phyloP scores from a whole-genome alignment of 208 protist genomes.

The Novymonas esmeraldas region DNA sequence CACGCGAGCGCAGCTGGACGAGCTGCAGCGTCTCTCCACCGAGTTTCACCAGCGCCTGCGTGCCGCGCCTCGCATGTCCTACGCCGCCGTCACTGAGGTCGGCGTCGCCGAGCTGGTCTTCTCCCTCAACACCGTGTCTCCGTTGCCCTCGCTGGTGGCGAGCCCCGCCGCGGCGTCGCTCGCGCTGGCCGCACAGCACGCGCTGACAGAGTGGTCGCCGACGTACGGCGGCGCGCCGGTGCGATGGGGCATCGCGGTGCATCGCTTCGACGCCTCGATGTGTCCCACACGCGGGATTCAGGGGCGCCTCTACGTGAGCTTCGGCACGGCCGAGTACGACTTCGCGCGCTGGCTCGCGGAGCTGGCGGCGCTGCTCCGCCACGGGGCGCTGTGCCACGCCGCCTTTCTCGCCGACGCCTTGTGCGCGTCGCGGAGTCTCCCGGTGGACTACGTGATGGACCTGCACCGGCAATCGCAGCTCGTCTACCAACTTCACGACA shows the following conservation, averaged over 20 bases:
- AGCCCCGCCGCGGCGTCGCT: conserved; percentile 16
- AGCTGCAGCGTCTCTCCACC: conserved; percentile 15
- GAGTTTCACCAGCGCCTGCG: conserved; percentile 26
- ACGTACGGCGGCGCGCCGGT: conserved; percentile 3
- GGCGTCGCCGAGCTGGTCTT: conserved; percentile 27
- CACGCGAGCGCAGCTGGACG: conserved; percentile 5
- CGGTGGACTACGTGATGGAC: conserved; percentile 36
- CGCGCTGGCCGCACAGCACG: conserved; percentile 13
- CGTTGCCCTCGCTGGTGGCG: conserved; percentile 24
- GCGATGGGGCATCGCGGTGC: conserved; percentile 27
- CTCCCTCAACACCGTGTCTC: conserved; percentile 25
- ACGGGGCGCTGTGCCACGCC: conserved; percentile 27
- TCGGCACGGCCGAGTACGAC: conserved; percentile 22
- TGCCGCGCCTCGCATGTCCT: conserved; percentile 1
- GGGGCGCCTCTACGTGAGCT: conserved; percentile 24
- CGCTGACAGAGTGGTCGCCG: conserved; percentile 19
- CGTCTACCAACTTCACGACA: conserved; percentile 31
- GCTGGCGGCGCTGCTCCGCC: conserved; percentile 19
- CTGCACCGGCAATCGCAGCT: conserved; percentile 11
- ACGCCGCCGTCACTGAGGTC: conserved; percentile 22
- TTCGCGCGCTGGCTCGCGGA: conserved; percentile 21
- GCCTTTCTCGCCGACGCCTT: conserved; percentile 24
- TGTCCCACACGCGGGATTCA: conserved; percentile 10
- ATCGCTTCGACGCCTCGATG: conserved; percentile 17
- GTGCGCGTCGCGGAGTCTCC: conserved; percentile 11